These are phyloP conservation scores for Coniochaeta prunicola DNA, from an alignment of 2,329 filamentous ascomycete genomes.

Conservation along the genomic window DNA sequence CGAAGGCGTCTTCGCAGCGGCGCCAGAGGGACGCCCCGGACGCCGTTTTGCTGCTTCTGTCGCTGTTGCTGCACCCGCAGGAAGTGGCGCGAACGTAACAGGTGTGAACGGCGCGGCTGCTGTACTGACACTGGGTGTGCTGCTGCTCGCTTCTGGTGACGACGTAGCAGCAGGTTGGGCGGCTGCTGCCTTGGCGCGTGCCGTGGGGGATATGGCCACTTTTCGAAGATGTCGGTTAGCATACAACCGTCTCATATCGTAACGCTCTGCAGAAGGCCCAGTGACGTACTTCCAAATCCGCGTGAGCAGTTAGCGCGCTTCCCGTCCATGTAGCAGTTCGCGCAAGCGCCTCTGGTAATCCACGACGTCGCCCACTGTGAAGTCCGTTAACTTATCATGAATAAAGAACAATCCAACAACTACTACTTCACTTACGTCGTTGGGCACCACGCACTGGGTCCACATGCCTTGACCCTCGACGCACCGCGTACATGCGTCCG, in stretches of 20 bases:
- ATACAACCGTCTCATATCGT: background rate
- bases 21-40: background rate
- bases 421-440: no score
- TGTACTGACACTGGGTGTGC: background rate
- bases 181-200: background rate
- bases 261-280: background rate
- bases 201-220: background rate
- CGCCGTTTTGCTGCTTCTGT: background rate
- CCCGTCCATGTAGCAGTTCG: background rate
- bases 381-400: no score
- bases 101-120: background rate
- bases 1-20: background rate
- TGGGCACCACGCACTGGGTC: background rate
- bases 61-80: background rate
- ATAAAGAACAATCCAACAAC: no score
- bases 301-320: background rate
- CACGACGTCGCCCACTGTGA: background rate
- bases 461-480: background rate
- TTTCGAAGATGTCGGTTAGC: background rate
- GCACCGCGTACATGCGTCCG: background rate
- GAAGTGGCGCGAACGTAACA: background rate
- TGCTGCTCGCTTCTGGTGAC: background rate
- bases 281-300: background rate
- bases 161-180: background rate
- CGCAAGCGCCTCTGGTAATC: background rate